Percentiles rank a stretch among this genome's conserved stretches.
Conservation (phyloP, 805 yeast genomes). For the Sporopachydermia lactativora region DNA sequence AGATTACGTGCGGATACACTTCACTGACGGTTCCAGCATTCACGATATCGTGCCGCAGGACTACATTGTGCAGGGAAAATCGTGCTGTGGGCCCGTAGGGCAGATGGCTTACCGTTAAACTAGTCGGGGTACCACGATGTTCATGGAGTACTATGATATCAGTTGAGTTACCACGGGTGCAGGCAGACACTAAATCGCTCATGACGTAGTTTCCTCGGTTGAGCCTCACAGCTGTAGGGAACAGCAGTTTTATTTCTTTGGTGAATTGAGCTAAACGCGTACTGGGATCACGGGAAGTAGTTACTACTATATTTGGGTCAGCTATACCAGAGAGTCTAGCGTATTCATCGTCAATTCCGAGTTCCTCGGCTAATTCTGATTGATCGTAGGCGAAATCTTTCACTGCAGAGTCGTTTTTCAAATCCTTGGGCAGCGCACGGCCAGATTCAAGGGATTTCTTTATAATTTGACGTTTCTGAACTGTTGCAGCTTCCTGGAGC, state of each 20-base stretch:
- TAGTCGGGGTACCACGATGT: slow-evolving; percentile 96
- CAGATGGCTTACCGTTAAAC: slow-evolving; percentile 82
- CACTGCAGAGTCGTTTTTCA: slow-evolving; percentile 74
- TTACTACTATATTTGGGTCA: slow-evolving; percentile 84
- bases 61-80: slow-evolving; percentile 89
- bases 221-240: slow-evolving; percentile 78
- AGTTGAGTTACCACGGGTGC: slow-evolving; percentile 66
- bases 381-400: slow-evolving; percentile 81
- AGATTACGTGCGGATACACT: slow-evolving; percentile 85
- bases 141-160: slow-evolving; percentile 85
- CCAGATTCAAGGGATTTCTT: slow-evolving; percentile 87
- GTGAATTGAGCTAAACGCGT: slow-evolving; percentile 79
- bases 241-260: slow-evolving; percentile 78
- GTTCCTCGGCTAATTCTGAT: slow-evolving; percentile 30
- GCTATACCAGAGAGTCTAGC: slow-evolving; percentile 71
- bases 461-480: slow-evolving; percentile 75
- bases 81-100: slow-evolving; percentile 98
- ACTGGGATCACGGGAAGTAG: slow-evolving; percentile 88
- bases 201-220: slow-evolving; percentile 90
- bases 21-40: slow-evolving; percentile 82
- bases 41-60: slow-evolving; percentile 80
- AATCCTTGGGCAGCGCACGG: slow-evolving; percentile 75
- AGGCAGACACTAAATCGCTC: slow-evolving; percentile 72
- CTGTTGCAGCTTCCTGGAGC: slow-evolving; percentile 74
- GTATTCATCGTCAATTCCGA: slow-evolving; percentile 80